These are phyloP conservation scores for Chondrostereum purpureum DNA, from an alignment of 1,284 basidiomycete species.

Conservation along the genomic window DNA sequence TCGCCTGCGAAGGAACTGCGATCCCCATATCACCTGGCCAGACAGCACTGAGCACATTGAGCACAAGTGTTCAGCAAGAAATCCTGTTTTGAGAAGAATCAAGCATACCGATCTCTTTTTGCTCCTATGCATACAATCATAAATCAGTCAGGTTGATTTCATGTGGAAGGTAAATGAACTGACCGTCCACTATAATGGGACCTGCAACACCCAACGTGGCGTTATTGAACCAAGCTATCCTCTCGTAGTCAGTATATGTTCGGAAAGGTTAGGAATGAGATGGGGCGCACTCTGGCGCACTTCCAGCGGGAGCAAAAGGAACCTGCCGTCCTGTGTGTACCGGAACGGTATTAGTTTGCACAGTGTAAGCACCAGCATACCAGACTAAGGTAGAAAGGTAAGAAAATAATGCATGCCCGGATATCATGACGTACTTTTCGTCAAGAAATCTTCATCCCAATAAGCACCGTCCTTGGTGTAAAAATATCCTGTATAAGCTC, in stretches of 20 bases:
- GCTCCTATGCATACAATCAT: neutral
- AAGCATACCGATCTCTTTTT: no score
- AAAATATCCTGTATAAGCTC: slow-evolving; percentile 52
- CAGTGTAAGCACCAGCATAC: slow-evolving; percentile 58
- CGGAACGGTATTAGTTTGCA: slow-evolving; percentile 52
- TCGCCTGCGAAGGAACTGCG: slow-evolving; percentile 51
- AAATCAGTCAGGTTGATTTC: neutral
- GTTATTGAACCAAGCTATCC: slow-evolving; percentile 49
- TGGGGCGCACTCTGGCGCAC: slow-evolving; percentile 3
- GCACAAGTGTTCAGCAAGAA: no score
- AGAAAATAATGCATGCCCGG: slow-evolving; percentile 4
- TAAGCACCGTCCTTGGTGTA: slow-evolving; percentile 39
- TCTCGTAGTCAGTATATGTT: no score
- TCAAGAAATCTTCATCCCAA: slow-evolving; percentile 44
- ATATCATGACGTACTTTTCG: slow-evolving; percentile 33
- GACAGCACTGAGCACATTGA: neutral
- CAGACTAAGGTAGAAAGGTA: slow-evolving; percentile 31
- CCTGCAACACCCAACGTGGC: slow-evolving; percentile 49
- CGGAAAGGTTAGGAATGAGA: neutral
- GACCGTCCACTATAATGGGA: slow-evolving; percentile 56
- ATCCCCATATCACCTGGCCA: slow-evolving; percentile 55
- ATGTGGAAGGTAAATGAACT: slow-evolving; percentile 23
- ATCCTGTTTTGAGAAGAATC: neutral
- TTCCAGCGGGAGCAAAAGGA: slow-evolving; percentile 33
- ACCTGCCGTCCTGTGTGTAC: slow-evolving; percentile 47